Evolutionary conservation across 192 early-diverging fungal species (phyloP).

Genomic region (Rhizophagus sp.): DNA sequence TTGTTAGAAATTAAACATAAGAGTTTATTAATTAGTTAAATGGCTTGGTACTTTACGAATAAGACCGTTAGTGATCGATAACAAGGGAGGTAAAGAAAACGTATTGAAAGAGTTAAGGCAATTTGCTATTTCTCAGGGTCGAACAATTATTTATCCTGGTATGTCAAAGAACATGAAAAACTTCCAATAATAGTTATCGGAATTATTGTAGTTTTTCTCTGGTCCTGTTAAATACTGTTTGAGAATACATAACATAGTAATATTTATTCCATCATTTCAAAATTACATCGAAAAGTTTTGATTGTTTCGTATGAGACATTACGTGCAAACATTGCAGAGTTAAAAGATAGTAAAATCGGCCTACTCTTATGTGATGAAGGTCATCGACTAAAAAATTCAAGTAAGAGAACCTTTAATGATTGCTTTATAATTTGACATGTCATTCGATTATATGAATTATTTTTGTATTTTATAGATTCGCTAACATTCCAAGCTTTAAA

Average conservation of each 20-base stretch:
- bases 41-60: slow-evolving; percentile 90
- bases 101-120: slow-evolving; percentile 71
- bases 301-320: slow-evolving; percentile 99
- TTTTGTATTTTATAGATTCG: slow-evolving; percentile 48
- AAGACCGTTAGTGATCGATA: slow-evolving; percentile 84
- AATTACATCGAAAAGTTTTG: slow-evolving; percentile 57
- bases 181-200: too few relatives aligned
- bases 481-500: slow-evolving; percentile 84
- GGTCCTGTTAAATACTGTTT: background rate
- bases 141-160: slow-evolving; percentile 82
- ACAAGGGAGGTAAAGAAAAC: slow-evolving; percentile 87
- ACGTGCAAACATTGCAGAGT: slow-evolving; percentile 74
- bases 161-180: too few relatives aligned
- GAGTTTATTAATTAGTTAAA: slow-evolving; percentile 56
- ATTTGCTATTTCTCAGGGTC: slow-evolving; percentile 83
- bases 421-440: background rate
- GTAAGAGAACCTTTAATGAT: slow-evolving; percentile 27
- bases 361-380: slow-evolving; percentile 97
- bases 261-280: background rate
- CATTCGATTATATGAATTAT: background rate
- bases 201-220: too few relatives aligned
- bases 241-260: background rate
- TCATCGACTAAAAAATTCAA: slow-evolving; percentile 90
- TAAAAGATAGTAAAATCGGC: slow-evolving; percentile 83
- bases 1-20: background rate